phyloP scores from a whole-genome alignment of 345 rosid genomes.

The Gossypium australe region DNA sequence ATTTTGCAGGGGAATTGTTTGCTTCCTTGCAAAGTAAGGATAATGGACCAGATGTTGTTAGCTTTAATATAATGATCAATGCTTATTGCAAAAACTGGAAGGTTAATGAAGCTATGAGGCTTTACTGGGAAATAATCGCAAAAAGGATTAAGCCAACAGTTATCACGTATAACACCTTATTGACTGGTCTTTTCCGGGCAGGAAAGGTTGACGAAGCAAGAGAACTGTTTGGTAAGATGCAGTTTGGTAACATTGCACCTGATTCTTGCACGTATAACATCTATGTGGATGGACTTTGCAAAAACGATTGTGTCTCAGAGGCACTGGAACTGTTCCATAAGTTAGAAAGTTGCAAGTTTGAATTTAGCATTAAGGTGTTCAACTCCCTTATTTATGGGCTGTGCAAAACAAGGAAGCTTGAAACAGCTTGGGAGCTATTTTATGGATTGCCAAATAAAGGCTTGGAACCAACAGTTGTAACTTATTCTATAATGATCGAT shows the following conservation, averaged over 20 bases:
- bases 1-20: constrained; percentile 23
- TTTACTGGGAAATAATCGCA: constrained; percentile 23
- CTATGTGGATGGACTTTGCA: constrained; percentile 25
- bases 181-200: constrained; percentile 22
- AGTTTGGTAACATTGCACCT: neutral
- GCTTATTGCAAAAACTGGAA: constrained; percentile 29
- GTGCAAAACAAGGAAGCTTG: constrained; percentile 27
- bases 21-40: constrained; percentile 22
- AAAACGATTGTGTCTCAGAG: constrained; percentile 15
- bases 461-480: constrained; percentile 24
- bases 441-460: constrained; percentile 21
- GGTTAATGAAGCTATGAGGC: constrained; percentile 18
- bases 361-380: constrained; percentile 21
- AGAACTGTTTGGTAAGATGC: constrained; percentile 22
- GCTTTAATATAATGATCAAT: constrained; percentile 27
- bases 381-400: constrained; percentile 32
- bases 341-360: constrained; percentile 10
- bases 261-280: constrained; percentile 1
- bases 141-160: constrained; percentile 20
- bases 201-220: constrained; percentile 29
- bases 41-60: constrained; percentile 21
- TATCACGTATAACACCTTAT: constrained; percentile 24
- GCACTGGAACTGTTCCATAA: constrained; percentile 19
- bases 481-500: constrained; percentile 26
- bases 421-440: constrained; percentile 28